A percentile compares a stretch with the other conserved stretches of the same genome.
phyloP scores from a whole-genome alignment of 306 rosid genomes.

The Quercus engelmannii region DNA sequence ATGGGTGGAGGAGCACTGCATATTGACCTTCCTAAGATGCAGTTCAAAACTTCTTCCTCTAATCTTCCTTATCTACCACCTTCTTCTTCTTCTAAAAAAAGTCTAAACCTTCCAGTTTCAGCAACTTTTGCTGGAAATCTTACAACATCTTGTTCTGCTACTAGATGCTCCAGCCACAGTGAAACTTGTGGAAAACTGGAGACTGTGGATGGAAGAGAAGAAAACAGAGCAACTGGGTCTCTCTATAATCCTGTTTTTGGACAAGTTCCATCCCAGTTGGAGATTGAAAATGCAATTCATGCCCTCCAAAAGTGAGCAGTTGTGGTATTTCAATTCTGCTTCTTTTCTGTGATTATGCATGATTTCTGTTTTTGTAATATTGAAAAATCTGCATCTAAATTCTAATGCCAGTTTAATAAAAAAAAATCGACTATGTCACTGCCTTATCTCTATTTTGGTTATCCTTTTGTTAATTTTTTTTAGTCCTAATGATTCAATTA shows the following conservation, averaged over 20 bases:
- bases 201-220: constrained; percentile 16
- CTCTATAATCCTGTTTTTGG: constrained; percentile 31
- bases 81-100: constrained; percentile 6
- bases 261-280: constrained; percentile 47
- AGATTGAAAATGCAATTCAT: constrained; percentile 51
- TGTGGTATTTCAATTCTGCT: not conserved
- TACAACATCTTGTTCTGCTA: constrained; percentile 17
- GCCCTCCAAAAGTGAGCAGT: constrained; percentile 50
- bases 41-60: constrained; percentile 6
- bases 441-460: not conserved
- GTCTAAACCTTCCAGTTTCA: constrained; percentile 29
- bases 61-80: not conserved
- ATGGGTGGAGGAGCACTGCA: constrained; percentile 48
- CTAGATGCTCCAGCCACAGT: constrained; percentile 16
- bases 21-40: constrained; percentile 18
- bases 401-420: not conserved
- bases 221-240: constrained; percentile 5
- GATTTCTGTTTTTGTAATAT: not conserved
- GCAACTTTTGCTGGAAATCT: not conserved
- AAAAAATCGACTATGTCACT: not conserved
- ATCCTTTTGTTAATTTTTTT: too few species aligned
- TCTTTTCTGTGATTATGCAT: not conserved
- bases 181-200: constrained; percentile 12
- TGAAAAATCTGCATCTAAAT: not conserved
- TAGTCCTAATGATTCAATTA: too few species aligned